Base-by-base conservation (phyloP, 2,329 filamentous ascomycete genomes). In the Aspergillus aculeatinus region DNA sequence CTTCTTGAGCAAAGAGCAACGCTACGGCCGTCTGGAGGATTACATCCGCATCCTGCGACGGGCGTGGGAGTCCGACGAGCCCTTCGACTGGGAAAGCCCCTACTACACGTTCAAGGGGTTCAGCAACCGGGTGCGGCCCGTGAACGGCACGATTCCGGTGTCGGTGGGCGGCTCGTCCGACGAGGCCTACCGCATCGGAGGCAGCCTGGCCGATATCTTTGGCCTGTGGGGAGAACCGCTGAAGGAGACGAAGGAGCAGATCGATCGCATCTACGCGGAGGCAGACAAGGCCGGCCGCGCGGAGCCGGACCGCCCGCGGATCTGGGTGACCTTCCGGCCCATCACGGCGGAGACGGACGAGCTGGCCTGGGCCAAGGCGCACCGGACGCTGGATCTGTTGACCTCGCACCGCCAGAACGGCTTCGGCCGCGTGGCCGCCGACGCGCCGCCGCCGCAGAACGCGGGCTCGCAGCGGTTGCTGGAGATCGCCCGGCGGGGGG, bases 301-400 rank as follows among this genome's bases (percentile, higher is more conserved):
- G 0, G 83, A 85, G 1, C 68, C 62, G 0, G 84, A 87, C 63
- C 74, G 80, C 0, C 85, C 85, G 6, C 75, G 83, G 4, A 87
- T 87, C 66, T 87, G 85, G 85, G 85, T 87, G 1, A 87, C 85
- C 0, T 87, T 87, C 79, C 79, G 85, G 2, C 85, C 85, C 3
- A 87, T 87, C 60, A 66, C 81, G 0, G 85, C 85, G 0, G 84
- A 87, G 73, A 87, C 85, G 0, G 85, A 87, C 14, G 85, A 87
- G 21, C 77, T 87, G 6, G 85, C 85, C 0, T 87, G 85, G 85
- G 78, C 77, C 3, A 87, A 87, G 73, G 85, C 85, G 3, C 79
- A 87, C 68, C 76, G 77, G 27, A 86, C 81, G 0, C 78, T 87
- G 0, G 83, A 85, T 21, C 72, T 76, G 1, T 74, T 87, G 48